Base-by-base conservation (phyloP, 805 yeast genomes). In the Zygosaccharomyces bailii region DNA sequence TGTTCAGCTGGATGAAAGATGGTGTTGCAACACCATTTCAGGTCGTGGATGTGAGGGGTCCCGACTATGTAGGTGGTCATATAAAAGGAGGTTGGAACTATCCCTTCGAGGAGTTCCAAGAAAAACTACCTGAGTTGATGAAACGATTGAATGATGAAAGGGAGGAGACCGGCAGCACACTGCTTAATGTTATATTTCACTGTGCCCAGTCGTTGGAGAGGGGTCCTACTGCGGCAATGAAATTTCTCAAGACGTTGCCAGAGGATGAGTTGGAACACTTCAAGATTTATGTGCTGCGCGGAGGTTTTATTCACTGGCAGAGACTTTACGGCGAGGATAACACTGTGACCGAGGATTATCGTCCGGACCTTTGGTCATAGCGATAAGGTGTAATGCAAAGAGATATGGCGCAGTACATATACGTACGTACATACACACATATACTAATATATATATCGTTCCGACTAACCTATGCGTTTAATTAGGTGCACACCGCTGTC, bases 401-500 rank as follows among this genome's bases (percentile, higher is more conserved):
- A n/a, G n/a, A n/a, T n/a, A n/a, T n/a, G 14, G 31, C 31, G 13
- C 10, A 2, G 14, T 27, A 27, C 30, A 25, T 13, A 25, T 11
- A 25, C 30, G 11, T 11, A 11, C 23, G 17, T 24, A 21, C 37
- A 31, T 18, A 34, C 17, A 36, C 14, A 32, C 24, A 13, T 21
- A 37, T 40, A 65, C 52, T 52, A 65, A 69, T 49, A 65, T 69
- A 4, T 65, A 16, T 34, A 27, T 19, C 16, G 17, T 11, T 20
- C 14, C 20, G 9, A 45, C 67, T 62, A 86, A 6, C 82, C 96
- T 1, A 90, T 84, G 63, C 99, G 76, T 67, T 84, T 84, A 57
- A 93, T 81, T 50, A 93, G 63, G 59, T 93, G 99, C 39, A 88
- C 81, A 17, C 99, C 99, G 54, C 95, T 84, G 57, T 84, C 95